Evolutionary conservation across 2,329 filamentous ascomycete genomes (phyloP), one percentile per base, ranked within the genome.

Genomic region (Talaromyces albobiverticillius): DNA sequence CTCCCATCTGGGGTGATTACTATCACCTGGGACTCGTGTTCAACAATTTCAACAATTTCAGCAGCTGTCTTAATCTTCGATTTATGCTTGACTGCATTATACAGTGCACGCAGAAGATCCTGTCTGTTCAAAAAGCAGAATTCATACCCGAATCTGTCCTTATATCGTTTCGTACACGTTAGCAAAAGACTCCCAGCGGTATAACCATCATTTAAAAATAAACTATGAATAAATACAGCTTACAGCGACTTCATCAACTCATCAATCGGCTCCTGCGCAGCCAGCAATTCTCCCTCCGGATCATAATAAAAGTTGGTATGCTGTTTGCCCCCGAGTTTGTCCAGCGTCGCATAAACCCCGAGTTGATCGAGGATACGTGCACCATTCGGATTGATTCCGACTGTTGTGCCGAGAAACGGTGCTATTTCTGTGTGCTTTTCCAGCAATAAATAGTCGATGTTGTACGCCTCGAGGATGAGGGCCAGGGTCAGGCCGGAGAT

Each of bases 351-450:
- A 23, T 48, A 75, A 26, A 70, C 55, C 0, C 74, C 78, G 0
- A 83, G 59, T 61, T 83, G 80, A 49, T 82, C 79, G 0, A 82
- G 60, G 2, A 82, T 74, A 0, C 76, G 69, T 4, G 65, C 56
- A 0, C 76, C 76, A 23, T 76, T 72, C 0, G 79, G 67, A 1
- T 71, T 57, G 0, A 82, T 59, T 1, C 70, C 77, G 31, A 83
- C 79, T 2, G 71, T 74, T 0, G 78, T 78, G 1, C 81, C 80
- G 0, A 75, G 65, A 16, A 72, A 65, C 0, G 79, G 78, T 0
- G 57, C 53, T 9, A 62, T 55, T 0, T 73, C 63, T 0, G 55
- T 16, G 26, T 72, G 61, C 0, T 66, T 63, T 56, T 83, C 80
- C 0, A 83, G 69, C 0, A 83, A 54, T 1, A 79, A 51, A 59